Evolutionary conservation across 768 basidiomycete genomes (phyloP).

Genomic region (Arthromyces matolae): DNA sequence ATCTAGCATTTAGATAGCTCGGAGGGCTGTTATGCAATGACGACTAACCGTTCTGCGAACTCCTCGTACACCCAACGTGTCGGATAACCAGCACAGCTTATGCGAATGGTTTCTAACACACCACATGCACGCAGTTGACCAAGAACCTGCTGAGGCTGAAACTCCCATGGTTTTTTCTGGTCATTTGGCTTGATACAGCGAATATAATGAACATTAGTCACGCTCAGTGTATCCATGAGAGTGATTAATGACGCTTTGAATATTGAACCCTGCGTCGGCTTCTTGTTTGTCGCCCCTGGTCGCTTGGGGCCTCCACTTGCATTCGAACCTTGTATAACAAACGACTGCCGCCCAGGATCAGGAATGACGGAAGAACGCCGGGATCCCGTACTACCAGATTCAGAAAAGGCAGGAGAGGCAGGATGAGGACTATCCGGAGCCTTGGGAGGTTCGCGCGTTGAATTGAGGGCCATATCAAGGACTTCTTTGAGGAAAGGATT

Average conservation of each 20-base stretch:
- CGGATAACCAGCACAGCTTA: constrained; percentile 98
- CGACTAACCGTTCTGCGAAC: constrained; percentile 88
- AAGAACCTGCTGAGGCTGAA: constrained; percentile 91
- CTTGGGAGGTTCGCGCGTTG: constrained; percentile 65
- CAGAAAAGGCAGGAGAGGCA: constrained; percentile 72
- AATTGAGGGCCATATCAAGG: constrained; percentile 82
- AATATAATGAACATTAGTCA: constrained; percentile 98
- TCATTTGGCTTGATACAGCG: constrained; percentile 99
- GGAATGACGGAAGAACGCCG: constrained; percentile 83
- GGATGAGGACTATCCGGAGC: constrained; percentile 65
- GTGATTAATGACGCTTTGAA: constrained; percentile 94
- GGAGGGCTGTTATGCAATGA: neutral
- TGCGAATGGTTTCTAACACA: constrained; percentile 97
- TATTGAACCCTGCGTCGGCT: constrained; percentile 97
- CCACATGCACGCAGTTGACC: constrained; percentile 96
- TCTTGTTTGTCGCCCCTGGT: constrained; percentile 67
- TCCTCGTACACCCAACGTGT: constrained; percentile 98
- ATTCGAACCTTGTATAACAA: constrained; percentile 49
- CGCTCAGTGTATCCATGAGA: constrained; percentile 95
- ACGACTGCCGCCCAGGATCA: constrained; percentile 76
- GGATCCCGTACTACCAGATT: constrained; percentile 72
- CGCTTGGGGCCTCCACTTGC: constrained; percentile 44
- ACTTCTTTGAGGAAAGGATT: constrained; percentile 95
- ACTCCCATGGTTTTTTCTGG: constrained; percentile 94
- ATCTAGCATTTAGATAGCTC: constrained; percentile 20